Percentiles rank a stretch among this genome's conserved stretches.
Evolutionary conservation across 345 rosid genomes (phyloP).

Genomic region (Salix purpurea): DNA sequence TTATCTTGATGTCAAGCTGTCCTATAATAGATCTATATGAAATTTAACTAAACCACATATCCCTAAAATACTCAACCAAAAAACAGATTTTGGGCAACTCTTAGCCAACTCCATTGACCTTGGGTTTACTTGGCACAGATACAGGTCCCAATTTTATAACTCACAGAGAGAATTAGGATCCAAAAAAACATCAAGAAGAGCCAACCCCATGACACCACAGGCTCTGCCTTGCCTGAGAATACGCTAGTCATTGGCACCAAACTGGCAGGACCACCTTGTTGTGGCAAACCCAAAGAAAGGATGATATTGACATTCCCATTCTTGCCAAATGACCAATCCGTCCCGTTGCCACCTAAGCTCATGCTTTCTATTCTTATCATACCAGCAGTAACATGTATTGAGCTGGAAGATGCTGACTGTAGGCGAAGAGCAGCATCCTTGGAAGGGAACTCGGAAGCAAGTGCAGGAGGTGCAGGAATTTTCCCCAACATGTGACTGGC

Average conservation of each 20-base stretch:
- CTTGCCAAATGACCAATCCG: conserved; percentile 61
- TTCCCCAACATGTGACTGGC: conserved; percentile 77
- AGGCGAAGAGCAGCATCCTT: conserved; percentile 54
- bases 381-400: conserved; percentile 70
- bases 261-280: conserved; percentile 17
- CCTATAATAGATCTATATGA: conserved; percentile 20
- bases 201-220: conserved; percentile 40
- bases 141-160: conserved; percentile 51
- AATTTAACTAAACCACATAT: not conserved
- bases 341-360: conserved; percentile 30
- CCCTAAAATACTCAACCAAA: conserved; percentile 1
- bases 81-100: conserved; percentile 2
- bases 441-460: conserved; percentile 63
- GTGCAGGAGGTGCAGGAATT: conserved; percentile 63
- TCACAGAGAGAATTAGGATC: conserved; percentile 56
- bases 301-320: conserved; percentile 48
- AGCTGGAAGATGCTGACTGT: conserved; percentile 61
- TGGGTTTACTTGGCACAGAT: conserved; percentile 44
- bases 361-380: conserved; percentile 61
- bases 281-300: conserved; percentile 47
- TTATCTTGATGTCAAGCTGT: not conserved
- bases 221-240: conserved; percentile 35
- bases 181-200: conserved; percentile 52
- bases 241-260: conserved; percentile 20
- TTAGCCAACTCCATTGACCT: conserved; percentile 1